Conservation (phyloP, 352 stramenopile genomes). For the Phytophthora pisi region DNA sequence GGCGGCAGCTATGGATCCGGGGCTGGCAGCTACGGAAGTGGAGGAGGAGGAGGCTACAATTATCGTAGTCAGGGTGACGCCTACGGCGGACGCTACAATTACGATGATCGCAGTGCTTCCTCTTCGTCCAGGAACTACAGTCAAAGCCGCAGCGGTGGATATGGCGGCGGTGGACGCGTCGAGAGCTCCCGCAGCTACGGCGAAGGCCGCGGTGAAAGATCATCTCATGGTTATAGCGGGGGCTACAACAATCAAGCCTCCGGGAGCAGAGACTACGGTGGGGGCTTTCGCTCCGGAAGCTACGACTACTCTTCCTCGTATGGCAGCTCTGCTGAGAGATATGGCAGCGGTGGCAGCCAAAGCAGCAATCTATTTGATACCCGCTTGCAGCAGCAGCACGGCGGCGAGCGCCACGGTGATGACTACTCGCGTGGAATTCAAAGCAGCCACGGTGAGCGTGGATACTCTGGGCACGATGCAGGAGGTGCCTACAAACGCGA, state of each 20-base stretch:
- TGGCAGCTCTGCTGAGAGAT: conserved; percentile 3
- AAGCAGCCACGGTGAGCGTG: not conserved
- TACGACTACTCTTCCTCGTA: conserved; percentile 14
- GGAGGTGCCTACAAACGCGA: not conserved
- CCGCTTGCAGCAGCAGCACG: not conserved
- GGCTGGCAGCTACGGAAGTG: conserved; percentile 3
- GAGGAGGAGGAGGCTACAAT: conserved; percentile 2
- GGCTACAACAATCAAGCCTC: conserved; percentile 1
- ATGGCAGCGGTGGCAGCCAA: not conserved
- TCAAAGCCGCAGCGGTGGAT: conserved; percentile 4
- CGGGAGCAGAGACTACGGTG: conserved; percentile 2
- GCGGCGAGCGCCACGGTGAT: not conserved
- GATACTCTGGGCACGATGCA: not conserved
- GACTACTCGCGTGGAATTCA: conserved; percentile 4
- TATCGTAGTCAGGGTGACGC: conserved; percentile 13
- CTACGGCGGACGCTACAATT: conserved; percentile 9
- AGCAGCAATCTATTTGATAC: not conserved
- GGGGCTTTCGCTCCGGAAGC: not conserved
- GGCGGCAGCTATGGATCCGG: not conserved
- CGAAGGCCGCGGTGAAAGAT: not conserved
- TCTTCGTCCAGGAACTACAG: not conserved
- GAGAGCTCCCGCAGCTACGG: not conserved
- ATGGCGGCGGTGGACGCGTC: not conserved
- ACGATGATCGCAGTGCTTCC: not conserved
- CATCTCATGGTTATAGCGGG: not conserved